These are phyloP conservation scores for Ophiosphaerella korrae DNA, from an alignment of 2,329 filamentous ascomycete species.

Conservation along the genomic window DNA sequence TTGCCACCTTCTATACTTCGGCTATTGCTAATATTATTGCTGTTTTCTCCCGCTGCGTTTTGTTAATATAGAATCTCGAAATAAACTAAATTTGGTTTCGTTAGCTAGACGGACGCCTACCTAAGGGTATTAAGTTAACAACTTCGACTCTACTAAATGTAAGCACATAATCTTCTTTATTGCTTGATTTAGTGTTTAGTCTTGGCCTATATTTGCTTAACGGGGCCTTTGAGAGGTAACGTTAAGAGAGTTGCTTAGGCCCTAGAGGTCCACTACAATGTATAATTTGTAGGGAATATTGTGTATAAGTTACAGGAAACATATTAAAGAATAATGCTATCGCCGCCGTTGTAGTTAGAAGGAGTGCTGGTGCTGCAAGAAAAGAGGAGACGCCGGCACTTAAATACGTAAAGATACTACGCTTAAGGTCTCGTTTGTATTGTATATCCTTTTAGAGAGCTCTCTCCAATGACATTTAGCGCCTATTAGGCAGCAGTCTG, in stretches of 20 bases:
- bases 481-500: conserved; percentile 3
- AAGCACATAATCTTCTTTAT: conserved; percentile 7
- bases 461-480: conserved; percentile 2
- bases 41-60: too few relatives aligned
- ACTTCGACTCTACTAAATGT: conserved; percentile 10
- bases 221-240: conserved; percentile 4
- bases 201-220: conserved; percentile 1
- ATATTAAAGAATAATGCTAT: conserved; percentile 3
- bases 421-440: not conserved
- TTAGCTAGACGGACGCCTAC: conserved; percentile 13
- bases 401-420: conserved; percentile 12
- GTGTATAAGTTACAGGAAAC: not conserved
- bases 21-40: too few relatives aligned
- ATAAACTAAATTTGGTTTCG: not conserved
- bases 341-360: not conserved
- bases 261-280: conserved; percentile 6
- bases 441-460: conserved; percentile 2
- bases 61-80: too few relatives aligned
- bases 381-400: conserved; percentile 4
- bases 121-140: conserved; percentile 13
- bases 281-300: conserved; percentile 7
- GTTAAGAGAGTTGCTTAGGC: conserved; percentile 4
- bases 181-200: conserved; percentile 6
- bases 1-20: not conserved
- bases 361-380: conserved; percentile 1